A percentile compares a stretch with the other conserved stretches of the same genome.
Evolutionary conservation across 768 basidiomycete genomes (phyloP).

Genomic region (Tulasnella sp.): DNA sequence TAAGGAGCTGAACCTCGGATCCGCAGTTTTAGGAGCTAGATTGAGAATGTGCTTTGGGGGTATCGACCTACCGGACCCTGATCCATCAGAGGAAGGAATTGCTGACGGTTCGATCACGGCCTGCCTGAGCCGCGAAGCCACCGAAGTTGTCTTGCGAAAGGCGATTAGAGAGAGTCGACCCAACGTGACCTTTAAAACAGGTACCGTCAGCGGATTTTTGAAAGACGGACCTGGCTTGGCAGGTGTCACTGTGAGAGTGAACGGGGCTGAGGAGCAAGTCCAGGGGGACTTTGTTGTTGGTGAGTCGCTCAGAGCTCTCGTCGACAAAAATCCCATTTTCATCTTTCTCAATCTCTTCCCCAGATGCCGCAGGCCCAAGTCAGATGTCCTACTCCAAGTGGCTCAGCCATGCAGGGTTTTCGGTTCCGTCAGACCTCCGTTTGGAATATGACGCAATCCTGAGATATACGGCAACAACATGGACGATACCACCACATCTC

Average conservation of each 20-base stretch:
- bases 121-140: not conserved
- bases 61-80: not conserved
- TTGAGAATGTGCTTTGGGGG: not conserved
- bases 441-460: conserved; percentile 14
- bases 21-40: not conserved
- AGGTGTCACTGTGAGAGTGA: not conserved
- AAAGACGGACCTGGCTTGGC: not conserved
- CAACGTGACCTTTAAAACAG: conserved; percentile 4
- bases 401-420: conserved; percentile 7
- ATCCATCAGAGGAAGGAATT: not conserved
- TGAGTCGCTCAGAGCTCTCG: not conserved
- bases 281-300: conserved; percentile 13
- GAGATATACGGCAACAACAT: not conserved
- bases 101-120: not conserved
- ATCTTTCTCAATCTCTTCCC: not conserved
- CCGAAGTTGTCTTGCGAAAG: conserved; percentile 11
- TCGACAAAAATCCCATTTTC: not conserved
- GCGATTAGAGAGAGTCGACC: not conserved
- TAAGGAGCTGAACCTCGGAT: not conserved
- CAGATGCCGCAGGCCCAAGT: conserved; percentile 20
- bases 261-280: not conserved
- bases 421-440: conserved; percentile 5
- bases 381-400: conserved; percentile 13
- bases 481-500: not conserved
- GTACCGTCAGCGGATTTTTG: not conserved